These are phyloP conservation scores for Cicer bijugum DNA, from an alignment of 306 rosid genomes.

Conservation along the genomic window DNA sequence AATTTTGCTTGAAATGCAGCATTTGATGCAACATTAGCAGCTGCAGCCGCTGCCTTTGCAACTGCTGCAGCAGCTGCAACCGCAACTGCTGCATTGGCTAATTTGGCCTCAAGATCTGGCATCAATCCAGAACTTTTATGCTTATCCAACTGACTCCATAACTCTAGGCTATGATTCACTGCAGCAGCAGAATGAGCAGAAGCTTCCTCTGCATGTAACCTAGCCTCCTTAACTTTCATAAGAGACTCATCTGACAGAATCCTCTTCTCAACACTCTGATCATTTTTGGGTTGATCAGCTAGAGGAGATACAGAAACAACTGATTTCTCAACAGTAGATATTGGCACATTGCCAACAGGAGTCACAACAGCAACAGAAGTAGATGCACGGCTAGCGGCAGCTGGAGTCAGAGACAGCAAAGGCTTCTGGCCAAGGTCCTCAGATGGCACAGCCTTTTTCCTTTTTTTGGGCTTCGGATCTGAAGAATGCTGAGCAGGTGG, in stretches of 20 bases:
- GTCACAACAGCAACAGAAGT: constrained; percentile 53
- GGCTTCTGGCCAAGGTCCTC: constrained; percentile 65
- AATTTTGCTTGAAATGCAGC: constrained; percentile 95
- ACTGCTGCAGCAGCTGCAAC: constrained; percentile 94
- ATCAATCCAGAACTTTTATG: constrained; percentile 71
- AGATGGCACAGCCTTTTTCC: constrained; percentile 62
- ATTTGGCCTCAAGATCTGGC: constrained; percentile 73
- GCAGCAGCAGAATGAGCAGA: constrained; percentile 80
- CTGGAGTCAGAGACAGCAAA: constrained; percentile 60
- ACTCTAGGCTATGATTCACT: constrained; percentile 74
- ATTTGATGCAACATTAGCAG: constrained; percentile 92
- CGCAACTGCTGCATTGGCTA: constrained; percentile 93
- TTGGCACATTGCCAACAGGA: constrained; percentile 55
- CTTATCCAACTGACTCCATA: constrained; percentile 85
- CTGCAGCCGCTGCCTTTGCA: constrained; percentile 97
- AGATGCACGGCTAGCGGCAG: constrained; percentile 48
- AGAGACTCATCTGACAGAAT: constrained; percentile 73
- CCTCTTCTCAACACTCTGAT: constrained; percentile 55
- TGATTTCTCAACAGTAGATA: constrained; percentile 55
- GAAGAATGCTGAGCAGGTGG: constrained; percentile 60
- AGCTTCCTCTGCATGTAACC: constrained; percentile 83
- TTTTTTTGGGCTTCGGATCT: constrained; percentile 73
- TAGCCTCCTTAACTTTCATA: constrained; percentile 87
- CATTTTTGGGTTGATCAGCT: constrained; percentile 56
- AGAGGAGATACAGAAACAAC: constrained; percentile 50